Evolutionary conservation across 257 asterid genomes (phyloP), one percentile per base, ranked within the genome.

Genomic region (Solanum dulcamara): DNA sequence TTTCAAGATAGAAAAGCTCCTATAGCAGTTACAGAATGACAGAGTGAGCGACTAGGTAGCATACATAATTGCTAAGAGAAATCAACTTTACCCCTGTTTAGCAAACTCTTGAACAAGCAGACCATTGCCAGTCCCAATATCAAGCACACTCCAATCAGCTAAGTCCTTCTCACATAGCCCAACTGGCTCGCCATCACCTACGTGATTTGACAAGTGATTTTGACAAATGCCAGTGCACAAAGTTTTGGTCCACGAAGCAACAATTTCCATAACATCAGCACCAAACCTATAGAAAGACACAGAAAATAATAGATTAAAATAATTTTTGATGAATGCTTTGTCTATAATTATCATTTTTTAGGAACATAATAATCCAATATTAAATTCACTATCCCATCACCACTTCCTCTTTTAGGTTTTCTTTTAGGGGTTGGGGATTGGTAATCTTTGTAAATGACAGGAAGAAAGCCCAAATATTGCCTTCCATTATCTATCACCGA

Each of bases 111-210:
- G 99, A 80, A 95, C 98, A 91, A 97, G 98, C 90, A 97, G 84
- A 74, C 99, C 99, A 14, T 97, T 97, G 80, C 98, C 99, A 81
- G 99, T 97, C 87, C 99, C 99, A 87, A 95, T 88, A 88, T 97
- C 99, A 86, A 97, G 95, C 83, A 97, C 95, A 86, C 92, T 91
- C 98, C 98, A 97, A 77, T 88, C 88, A 81, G 96, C 93, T 80
- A 93, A 71, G 68, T 92, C 98, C 68, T 91, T 93, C 71, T 90
- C 97, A 88, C 86, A 82, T 57, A 89, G 92, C 86, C 90, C 92
- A 88, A 81, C 90, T 79, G 95, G 86, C 83, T 80, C 92, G 40
- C 88, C 86, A 86, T 75, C 90, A 79, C 88, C 94, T 40, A 86
- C 88, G 81, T 96, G 95, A 87, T 92, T 93, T 89, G 92, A 88